phyloP scores from a whole-genome alignment of 495 filamentous ascomycete genomes.

The Hapsidospora chrysogenum region DNA sequence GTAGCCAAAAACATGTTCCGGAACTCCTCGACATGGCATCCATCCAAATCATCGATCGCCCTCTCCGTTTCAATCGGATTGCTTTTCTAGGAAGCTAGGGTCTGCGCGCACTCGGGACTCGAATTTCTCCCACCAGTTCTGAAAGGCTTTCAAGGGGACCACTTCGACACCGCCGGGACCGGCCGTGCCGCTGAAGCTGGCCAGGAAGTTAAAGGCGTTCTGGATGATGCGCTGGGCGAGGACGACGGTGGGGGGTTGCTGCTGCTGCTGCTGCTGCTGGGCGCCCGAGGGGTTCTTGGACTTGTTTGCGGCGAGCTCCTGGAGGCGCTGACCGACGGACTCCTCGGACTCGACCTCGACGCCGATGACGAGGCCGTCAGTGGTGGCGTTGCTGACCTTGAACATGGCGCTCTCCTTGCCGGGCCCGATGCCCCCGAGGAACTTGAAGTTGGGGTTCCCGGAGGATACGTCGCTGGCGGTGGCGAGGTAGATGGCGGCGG shows the following conservation, averaged over 20 bases:
- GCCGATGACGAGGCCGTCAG: conserved; percentile 45
- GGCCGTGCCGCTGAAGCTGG: conserved; percentile 55
- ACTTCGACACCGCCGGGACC: conserved; percentile 49
- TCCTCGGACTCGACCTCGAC: conserved; percentile 65
- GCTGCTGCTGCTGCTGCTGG: too few species aligned
- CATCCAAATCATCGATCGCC: too few species aligned
- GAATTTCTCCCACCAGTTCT: conserved; percentile 97
- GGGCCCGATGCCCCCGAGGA: conserved; percentile 75
- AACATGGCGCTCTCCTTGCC: conserved; percentile 87
- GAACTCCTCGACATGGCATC: too few species aligned
- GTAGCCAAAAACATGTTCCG: too few species aligned
- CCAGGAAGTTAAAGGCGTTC: conserved; percentile 94
- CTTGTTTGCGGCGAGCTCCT: conserved; percentile 25
- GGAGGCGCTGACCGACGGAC: conserved; percentile 52
- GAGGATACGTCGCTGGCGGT: conserved; percentile 14
- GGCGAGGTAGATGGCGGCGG: conserved; percentile 78
- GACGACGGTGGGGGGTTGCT: conserved; percentile 42
- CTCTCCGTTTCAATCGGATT: conserved; percentile 45
- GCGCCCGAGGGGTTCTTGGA: background rate
- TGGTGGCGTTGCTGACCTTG: conserved; percentile 32
- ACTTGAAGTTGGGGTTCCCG: conserved; percentile 40
- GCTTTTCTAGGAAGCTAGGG: conserved; percentile 77
- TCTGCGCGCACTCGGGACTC: conserved; percentile 74
- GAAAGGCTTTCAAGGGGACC: conserved; percentile 77
- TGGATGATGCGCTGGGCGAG: conserved; percentile 86